Conservation (phyloP, 345 rosid genomes). For the Eucalyptus curtisii region DNA sequence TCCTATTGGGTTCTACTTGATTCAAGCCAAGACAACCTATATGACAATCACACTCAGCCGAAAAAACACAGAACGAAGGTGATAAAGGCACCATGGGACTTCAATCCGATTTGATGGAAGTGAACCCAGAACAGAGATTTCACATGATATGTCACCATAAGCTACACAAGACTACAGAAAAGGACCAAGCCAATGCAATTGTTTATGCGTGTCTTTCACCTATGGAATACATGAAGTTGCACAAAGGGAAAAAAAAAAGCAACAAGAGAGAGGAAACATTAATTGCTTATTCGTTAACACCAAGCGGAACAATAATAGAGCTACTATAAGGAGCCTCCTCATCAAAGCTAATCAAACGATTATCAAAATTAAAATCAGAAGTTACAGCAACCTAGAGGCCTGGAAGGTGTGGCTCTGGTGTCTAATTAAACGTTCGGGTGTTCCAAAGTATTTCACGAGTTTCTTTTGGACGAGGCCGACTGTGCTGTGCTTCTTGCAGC, state of each 20-base stretch:
- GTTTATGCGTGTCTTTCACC: not conserved
- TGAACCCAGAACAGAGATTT: not conserved
- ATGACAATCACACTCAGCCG: not conserved
- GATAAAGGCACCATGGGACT: not conserved
- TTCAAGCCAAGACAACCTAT: not conserved
- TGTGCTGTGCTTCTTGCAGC: conserved; percentile 26
- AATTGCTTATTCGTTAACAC: not conserved
- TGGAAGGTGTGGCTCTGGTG: conserved; percentile 24
- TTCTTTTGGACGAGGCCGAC: conserved; percentile 52
- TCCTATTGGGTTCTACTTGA: not conserved
- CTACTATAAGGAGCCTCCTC: not conserved
- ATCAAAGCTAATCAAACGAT: not conserved
- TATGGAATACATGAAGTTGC: not conserved
- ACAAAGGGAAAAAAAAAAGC: not conserved
- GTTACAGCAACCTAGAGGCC: conserved; percentile 32
- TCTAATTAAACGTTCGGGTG: conserved; percentile 13
- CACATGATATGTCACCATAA: not conserved
- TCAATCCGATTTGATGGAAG: not conserved
- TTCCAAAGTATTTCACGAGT: conserved; percentile 40
- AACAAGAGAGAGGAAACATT: not conserved
- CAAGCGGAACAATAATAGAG: not conserved
- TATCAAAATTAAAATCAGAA: not conserved
- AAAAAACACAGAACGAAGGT: not conserved
- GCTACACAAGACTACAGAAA: not conserved
- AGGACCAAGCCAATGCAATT: not conserved